Evolutionary conservation across 192 early-diverging fungal genomes (phyloP).

Genomic region (Pilaira anomala): DNA sequence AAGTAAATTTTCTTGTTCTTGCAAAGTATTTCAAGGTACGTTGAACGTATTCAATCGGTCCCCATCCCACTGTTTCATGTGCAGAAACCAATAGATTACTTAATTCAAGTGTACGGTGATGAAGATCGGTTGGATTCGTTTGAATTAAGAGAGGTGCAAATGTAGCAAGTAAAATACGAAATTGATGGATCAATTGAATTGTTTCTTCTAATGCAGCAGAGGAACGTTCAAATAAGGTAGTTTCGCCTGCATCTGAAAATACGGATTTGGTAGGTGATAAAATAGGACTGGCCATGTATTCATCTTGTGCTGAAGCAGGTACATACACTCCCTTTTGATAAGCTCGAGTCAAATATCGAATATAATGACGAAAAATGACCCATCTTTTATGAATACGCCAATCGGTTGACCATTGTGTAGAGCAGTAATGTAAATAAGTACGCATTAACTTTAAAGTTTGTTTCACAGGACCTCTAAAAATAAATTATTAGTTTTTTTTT

Average conservation of each 20-base stretch:
- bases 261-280: constrained; percentile 4
- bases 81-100: constrained; percentile 3
- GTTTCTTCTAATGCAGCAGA: constrained; percentile 4
- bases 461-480: constrained; percentile 14
- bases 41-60: not conserved
- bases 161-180: constrained; percentile 10
- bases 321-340: constrained; percentile 35
- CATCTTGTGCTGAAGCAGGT: constrained; percentile 9
- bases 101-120: constrained; percentile 1
- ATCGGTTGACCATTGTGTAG: constrained; percentile 40
- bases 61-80: constrained; percentile 14
- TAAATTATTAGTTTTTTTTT: not conserved
- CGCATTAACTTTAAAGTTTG: constrained; percentile 15
- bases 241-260: not conserved
- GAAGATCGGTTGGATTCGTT: not conserved
- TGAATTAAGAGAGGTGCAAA: not conserved
- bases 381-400: constrained; percentile 52
- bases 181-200: not conserved
- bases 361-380: constrained; percentile 51
- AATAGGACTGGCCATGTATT: not conserved
- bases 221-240: not conserved
- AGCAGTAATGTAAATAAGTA: constrained; percentile 1
- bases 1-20: constrained; percentile 45
- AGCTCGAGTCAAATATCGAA: constrained; percentile 42
- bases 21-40: not conserved